A percentile compares a stretch with the other conserved stretches of the same genome.
These are phyloP conservation scores for Malassezia psittaci DNA, from an alignment of 1,284 basidiomycete genomes.

Conservation along the genomic window DNA sequence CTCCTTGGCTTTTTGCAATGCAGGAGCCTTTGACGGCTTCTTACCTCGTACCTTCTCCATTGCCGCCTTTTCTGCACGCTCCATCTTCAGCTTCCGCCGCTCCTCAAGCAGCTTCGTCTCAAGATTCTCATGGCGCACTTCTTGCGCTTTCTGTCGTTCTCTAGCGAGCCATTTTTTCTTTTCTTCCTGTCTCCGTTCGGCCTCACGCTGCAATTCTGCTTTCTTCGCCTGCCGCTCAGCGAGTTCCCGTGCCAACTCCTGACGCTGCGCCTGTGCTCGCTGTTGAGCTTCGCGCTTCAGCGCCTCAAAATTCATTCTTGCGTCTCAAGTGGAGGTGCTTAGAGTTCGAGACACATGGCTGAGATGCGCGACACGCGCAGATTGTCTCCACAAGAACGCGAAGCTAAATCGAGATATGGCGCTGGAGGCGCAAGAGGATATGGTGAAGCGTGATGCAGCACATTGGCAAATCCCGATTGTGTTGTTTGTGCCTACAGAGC, in stretches of 20 bases:
- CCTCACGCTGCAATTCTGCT: background rate
- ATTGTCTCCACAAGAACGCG: background rate
- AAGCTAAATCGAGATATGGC: background rate
- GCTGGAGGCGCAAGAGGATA: background rate
- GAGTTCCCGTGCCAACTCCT: background rate
- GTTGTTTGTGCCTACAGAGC: background rate
- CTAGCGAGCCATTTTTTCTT: slow-evolving; percentile 8
- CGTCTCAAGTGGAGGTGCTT: background rate
- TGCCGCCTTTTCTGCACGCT: slow-evolving; percentile 3
- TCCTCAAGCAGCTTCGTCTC: background rate
- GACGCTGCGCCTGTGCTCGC: slow-evolving; percentile 3
- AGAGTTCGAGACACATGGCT: background rate
- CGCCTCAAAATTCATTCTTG: slow-evolving; percentile 7
- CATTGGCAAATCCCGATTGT: background rate
- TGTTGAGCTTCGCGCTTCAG: slow-evolving; percentile 9
- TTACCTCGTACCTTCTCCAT: slow-evolving; percentile 2
- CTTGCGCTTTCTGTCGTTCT: background rate
- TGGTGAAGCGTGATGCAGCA: background rate
- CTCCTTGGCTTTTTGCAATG: slow-evolving; percentile 10
- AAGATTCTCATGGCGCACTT: background rate
- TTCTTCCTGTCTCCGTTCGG: background rate
- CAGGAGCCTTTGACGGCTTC: background rate
- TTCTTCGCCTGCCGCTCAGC: slow-evolving; percentile 2
- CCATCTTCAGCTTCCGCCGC: background rate
- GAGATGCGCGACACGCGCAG: background rate